A percentile compares a stretch with the other conserved stretches of the same genome.
Conservation (phyloP, 345 rosid genomes). For the Euphorbia lathyris region DNA sequence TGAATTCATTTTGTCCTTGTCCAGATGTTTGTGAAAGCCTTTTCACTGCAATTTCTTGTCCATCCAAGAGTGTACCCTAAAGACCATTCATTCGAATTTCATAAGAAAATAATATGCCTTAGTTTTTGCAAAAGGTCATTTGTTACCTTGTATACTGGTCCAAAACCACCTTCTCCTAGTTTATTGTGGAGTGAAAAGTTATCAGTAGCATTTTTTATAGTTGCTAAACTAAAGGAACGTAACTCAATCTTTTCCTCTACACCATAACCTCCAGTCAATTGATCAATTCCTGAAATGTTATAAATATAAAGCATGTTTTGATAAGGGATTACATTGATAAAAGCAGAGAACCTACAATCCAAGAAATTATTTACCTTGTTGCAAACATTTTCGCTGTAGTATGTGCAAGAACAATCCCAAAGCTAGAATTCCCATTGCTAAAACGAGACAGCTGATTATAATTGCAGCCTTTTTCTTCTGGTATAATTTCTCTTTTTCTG, state of each 20-base stretch:
- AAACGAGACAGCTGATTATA: background rate
- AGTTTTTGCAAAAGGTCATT: background rate
- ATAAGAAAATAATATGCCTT: background rate
- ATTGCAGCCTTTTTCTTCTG: background rate
- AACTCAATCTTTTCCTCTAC: constrained; percentile 15
- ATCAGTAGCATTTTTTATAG: constrained; percentile 18
- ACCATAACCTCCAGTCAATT: background rate
- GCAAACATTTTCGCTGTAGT: background rate
- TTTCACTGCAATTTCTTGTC: constrained; percentile 31
- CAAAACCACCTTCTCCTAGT: constrained; percentile 43
- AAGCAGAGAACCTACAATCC: background rate
- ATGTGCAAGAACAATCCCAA: constrained; percentile 8
- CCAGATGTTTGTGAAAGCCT: constrained; percentile 31
- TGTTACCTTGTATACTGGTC: constrained; percentile 30
- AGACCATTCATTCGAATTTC: background rate
- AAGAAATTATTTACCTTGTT: constrained; percentile 12
- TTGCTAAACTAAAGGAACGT: background rate
- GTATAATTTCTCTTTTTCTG: background rate
- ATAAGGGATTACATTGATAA: background rate
- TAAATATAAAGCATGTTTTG: background rate
- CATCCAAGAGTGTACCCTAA: constrained; percentile 33
- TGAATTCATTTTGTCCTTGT: constrained; percentile 34
- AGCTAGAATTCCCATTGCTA: background rate
- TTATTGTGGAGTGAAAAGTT: constrained; percentile 25
- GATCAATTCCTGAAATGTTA: background rate